Evolutionary conservation across 192 early-diverging fungal species (phyloP).

Genomic region (Backusella luteola): DNA sequence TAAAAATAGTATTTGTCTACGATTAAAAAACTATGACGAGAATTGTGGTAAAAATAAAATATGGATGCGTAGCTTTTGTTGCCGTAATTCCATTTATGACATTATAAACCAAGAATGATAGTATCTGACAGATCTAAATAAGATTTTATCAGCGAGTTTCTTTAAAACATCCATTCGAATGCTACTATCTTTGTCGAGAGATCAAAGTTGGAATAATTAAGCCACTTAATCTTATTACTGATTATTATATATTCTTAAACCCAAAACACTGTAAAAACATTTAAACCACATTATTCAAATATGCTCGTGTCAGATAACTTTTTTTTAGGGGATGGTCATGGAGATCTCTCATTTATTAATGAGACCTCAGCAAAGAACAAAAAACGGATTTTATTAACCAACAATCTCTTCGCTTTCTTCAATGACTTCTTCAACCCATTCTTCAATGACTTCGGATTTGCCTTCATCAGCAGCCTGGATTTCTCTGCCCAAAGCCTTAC

Average conservation of each 20-base stretch:
- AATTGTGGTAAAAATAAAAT: not conserved
- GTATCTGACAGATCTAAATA: too few species aligned
- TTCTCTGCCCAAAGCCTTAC: constrained; percentile 53
- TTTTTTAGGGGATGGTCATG: not conserved
- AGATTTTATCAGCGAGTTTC: too few species aligned
- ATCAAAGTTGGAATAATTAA: too few species aligned
- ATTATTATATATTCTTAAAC: too few species aligned
- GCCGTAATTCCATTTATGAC: too few species aligned
- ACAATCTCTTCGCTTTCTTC: constrained; percentile 80
- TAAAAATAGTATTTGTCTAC: not conserved
- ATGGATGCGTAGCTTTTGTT: not conserved
- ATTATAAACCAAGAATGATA: not conserved
- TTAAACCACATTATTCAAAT: too few species aligned
- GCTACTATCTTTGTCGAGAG: too few species aligned
- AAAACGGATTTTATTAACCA: constrained; percentile 1
- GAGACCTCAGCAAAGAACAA: not conserved
- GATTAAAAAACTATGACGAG: not conserved
- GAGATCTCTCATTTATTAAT: not conserved
- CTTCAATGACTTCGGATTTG: constrained; percentile 74
- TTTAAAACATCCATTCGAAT: too few species aligned
- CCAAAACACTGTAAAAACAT: too few species aligned
- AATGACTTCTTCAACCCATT: constrained; percentile 86
- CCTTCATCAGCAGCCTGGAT: constrained; percentile 51
- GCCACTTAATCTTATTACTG: too few species aligned
- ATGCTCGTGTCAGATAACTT: not conserved